Evolutionary conservation across 225 moss, liverwort and hornwort genomes (phyloP), one percentile per base, ranked within the genome.

Genomic region (Ulota crispa): DNA sequence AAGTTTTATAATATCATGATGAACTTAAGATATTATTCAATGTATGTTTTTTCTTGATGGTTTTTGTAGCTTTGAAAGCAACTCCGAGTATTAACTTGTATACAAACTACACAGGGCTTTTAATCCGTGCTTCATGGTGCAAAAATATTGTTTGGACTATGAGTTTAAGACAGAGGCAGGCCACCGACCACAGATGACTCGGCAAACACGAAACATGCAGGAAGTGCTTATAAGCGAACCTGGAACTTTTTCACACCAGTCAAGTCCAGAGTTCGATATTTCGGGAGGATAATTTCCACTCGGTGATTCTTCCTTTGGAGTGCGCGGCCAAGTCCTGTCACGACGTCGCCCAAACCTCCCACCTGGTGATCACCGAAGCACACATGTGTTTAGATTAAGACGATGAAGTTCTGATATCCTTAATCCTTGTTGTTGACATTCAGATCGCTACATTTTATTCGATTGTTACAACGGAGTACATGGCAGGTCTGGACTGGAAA

Each of bases 321-420:
- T 13, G 95, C 84, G 56, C 93, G 91, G 54, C 95, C 73, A 75
- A 98, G 85, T 8, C 94, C 98, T 0, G 98, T 91, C 47, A 94
- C 89, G 52, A 98, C 95, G 64, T 98, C 98, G 71, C 92, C 98
- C 86, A 98, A 86, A 37, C 97, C 95, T 55, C 97, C 97, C 72
- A 95, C 97, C 95, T 97, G 83, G 57, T 75, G 71, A 34, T 19
- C 50, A 34, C 14, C 27, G 14, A 27, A 26, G 13, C 16, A 52
- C 19, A 68, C 23, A 55, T 14, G 28, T 9, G 21, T 13, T 68
- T 21, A 8, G 34, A 26, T 6, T 24, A 26, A 13, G 13, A 60
- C 4, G 26, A 27, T 60, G 13, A 57, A 12, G 12, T 64, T 42
- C 9, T 10, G 27, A 64, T 16, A 75, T 50, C 5, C 18, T 50